phyloP scores from a whole-genome alignment of 2,329 filamentous ascomycete species.

The Mycocentrospora acerina region DNA sequence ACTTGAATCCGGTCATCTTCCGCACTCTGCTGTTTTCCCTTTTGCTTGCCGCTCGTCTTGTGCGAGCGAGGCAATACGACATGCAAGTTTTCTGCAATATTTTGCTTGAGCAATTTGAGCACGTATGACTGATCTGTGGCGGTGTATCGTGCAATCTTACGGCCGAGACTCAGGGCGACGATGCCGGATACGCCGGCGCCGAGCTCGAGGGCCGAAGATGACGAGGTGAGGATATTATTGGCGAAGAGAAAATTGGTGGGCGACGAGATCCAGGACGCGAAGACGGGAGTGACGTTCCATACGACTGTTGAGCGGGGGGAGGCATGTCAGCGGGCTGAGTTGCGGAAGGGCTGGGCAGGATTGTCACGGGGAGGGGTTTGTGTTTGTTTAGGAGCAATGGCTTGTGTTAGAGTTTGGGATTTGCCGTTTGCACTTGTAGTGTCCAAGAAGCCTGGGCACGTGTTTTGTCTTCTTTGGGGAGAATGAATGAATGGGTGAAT shows the following conservation, averaged over 20 bases:
- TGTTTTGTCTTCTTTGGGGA: too few species aligned
- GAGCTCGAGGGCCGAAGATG: slow-evolving; percentile 72
- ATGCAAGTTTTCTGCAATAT: slow-evolving; percentile 64
- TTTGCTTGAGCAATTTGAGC: slow-evolving; percentile 71
- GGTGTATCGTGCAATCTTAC: slow-evolving; percentile 64
- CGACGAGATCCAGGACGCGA: slow-evolving; percentile 77
- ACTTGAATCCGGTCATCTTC: slow-evolving; percentile 9
- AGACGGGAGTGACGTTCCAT: slow-evolving; percentile 85
- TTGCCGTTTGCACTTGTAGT: too few species aligned
- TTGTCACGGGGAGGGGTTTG: too few species aligned
- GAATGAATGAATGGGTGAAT: too few species aligned
- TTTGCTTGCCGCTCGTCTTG: slow-evolving; percentile 13
- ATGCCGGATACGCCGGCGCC: slow-evolving; percentile 86
- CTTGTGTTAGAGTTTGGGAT: too few species aligned
- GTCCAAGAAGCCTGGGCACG: too few species aligned
- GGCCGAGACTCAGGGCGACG: slow-evolving; percentile 68
- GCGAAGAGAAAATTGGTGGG: slow-evolving; percentile 64
- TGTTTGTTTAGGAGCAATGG: too few species aligned
- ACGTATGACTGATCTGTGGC: slow-evolving; percentile 91
- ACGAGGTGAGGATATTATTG: slow-evolving; percentile 52
- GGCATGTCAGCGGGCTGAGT: slow-evolving; percentile 1
- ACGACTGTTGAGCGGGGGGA: slow-evolving; percentile 60
- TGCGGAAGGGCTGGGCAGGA: too few species aligned
- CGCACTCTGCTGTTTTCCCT: slow-evolving; percentile 48
- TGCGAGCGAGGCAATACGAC: slow-evolving; percentile 12